A percentile compares a stretch with the other conserved stretches of the same genome.
phyloP scores from a whole-genome alignment of 352 stramenopile species.

The Globisporangium megalacanthum region DNA sequence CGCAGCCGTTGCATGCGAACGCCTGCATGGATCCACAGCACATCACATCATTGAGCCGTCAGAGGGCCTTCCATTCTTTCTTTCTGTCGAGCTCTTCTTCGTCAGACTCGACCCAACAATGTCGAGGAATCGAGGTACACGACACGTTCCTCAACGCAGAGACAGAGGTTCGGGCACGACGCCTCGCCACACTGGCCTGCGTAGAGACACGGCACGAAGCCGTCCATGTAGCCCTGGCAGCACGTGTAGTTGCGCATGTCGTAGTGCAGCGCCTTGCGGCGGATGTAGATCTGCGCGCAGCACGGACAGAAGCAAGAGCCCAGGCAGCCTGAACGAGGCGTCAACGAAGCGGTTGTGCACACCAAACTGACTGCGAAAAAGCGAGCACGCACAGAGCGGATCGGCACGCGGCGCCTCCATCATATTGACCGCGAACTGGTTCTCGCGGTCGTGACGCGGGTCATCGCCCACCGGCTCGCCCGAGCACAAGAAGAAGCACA shows the following conservation, averaged over 20 bases:
- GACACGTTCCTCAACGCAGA: conserved; percentile 79
- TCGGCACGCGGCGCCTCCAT: conserved; percentile 81
- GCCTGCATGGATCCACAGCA: conserved; percentile 15
- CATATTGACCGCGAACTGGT: conserved; percentile 84
- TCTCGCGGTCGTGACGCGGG: conserved; percentile 58
- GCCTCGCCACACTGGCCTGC: conserved; percentile 84
- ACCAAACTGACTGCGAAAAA: not conserved
- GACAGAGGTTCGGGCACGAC: conserved; percentile 83
- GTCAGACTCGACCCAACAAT: too few relatives aligned
- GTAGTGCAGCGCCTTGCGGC: conserved; percentile 87
- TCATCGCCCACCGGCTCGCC: conserved; percentile 61
- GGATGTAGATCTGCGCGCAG: conserved; percentile 88
- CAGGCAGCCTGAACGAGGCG: conserved; percentile 37
- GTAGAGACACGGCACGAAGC: conserved; percentile 81
- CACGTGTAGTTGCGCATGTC: conserved; percentile 92
- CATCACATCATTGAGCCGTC: not conserved
- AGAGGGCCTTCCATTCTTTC: not conserved
- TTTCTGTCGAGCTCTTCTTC: not conserved
- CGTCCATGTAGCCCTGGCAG: conserved; percentile 92
- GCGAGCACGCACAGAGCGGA: conserved; percentile 64
- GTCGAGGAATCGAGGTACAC: too few relatives aligned
- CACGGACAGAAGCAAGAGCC: conserved; percentile 78
- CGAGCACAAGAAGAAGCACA: conserved; percentile 69
- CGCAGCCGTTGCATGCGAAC: conserved; percentile 85
- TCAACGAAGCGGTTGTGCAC: not conserved